These are phyloP conservation scores for Thermomyces lanuginosus DNA, from an alignment of 2,329 filamentous ascomycete species.

Conservation along the genomic window DNA sequence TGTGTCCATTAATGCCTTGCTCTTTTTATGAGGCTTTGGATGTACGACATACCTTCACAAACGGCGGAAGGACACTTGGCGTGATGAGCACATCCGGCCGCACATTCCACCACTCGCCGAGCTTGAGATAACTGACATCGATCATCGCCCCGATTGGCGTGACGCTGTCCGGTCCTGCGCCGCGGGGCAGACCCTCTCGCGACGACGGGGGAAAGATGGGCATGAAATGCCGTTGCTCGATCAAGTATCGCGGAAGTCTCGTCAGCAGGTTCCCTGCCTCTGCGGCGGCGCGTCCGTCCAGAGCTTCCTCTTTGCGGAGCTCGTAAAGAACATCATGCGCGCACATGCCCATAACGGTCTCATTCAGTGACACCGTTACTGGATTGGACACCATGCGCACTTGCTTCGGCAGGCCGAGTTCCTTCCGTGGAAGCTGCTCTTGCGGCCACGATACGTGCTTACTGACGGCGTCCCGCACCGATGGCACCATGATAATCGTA, in stretches of 20 bases:
- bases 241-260: conserved; percentile 57
- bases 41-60: conserved; percentile 54
- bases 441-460: conserved; percentile 81
- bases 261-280: conserved; percentile 50
- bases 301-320: conserved; percentile 56
- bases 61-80: conserved; percentile 69
- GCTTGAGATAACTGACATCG: conserved; percentile 68
- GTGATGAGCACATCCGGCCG: conserved; percentile 70
- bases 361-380: conserved; percentile 77
- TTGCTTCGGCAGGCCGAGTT: conserved; percentile 62
- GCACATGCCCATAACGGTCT: conserved; percentile 64
- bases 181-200: conserved; percentile 49
- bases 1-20: not conserved
- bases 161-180: conserved; percentile 39
- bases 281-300: conserved; percentile 37
- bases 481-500: conserved; percentile 69
- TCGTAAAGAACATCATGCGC: conserved; percentile 75
- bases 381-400: conserved; percentile 74
- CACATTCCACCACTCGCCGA: conserved; percentile 80
- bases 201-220: conserved; percentile 72
- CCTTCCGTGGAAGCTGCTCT: conserved; percentile 51
- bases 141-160: conserved; percentile 58
- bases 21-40: not conserved
- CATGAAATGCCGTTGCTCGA: conserved; percentile 83
- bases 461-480: conserved; percentile 62